Evolutionary conservation across 257 asterid genomes (phyloP).

Genomic region (Plectranthus barbatus): DNA sequence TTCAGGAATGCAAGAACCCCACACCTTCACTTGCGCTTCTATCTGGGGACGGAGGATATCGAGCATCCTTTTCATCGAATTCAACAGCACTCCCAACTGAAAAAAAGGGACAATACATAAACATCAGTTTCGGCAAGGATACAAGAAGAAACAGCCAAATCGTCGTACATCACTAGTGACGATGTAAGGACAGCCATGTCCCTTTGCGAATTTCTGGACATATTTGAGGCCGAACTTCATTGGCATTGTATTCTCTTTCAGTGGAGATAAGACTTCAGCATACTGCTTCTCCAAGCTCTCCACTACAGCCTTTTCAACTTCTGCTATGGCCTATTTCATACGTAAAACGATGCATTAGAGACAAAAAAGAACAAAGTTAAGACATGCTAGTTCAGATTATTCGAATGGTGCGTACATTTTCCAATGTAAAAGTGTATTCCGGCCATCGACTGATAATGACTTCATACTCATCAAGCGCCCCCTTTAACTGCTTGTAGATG

Average conservation of each 20-base stretch:
- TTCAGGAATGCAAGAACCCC: slow-evolving; percentile 85
- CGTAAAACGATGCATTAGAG: neutral
- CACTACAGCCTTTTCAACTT: slow-evolving; percentile 76
- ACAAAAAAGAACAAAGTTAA: neutral
- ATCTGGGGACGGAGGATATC: slow-evolving; percentile 63
- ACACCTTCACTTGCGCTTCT: slow-evolving; percentile 57
- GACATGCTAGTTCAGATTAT: neutral
- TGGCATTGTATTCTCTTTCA: slow-evolving; percentile 73
- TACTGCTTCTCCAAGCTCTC: slow-evolving; percentile 84
- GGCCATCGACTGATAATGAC: slow-evolving; percentile 91
- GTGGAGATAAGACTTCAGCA: slow-evolving; percentile 68
- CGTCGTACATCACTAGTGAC: slow-evolving; percentile 51
- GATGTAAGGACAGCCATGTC: slow-evolving; percentile 37
- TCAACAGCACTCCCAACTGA: slow-evolving; percentile 79
- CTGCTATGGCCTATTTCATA: slow-evolving; percentile 61
- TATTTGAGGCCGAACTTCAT: slow-evolving; percentile 79
- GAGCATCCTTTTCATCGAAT: slow-evolving; percentile 84
- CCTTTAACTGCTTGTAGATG: slow-evolving; percentile 63
- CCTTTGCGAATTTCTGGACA: slow-evolving; percentile 76
- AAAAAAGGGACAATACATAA: neutral
- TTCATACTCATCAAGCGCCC: slow-evolving; percentile 67
- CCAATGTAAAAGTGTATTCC: slow-evolving; percentile 68
- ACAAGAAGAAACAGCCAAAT: neutral
- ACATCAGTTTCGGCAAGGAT: neutral
- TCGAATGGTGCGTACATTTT: slow-evolving; percentile 42